These are phyloP conservation scores for Daedaleopsis sinensis DNA, from an alignment of 768 basidiomycete species.

Conservation along the genomic window DNA sequence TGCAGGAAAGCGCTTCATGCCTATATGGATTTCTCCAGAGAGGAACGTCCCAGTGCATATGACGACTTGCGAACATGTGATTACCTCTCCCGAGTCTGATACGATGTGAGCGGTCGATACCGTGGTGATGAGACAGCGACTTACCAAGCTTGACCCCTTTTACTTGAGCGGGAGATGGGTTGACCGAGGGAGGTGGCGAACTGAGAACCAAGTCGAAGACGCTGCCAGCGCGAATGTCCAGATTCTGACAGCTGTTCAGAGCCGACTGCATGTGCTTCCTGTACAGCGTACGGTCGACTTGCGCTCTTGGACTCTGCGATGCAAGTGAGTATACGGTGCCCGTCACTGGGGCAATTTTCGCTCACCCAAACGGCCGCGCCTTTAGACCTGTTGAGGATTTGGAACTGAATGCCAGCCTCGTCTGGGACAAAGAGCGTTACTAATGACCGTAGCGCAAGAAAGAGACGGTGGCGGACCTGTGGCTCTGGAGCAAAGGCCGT, in stretches of 20 bases:
- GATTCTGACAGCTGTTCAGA: slow-evolving; percentile 64
- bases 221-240: slow-evolving; percentile 71
- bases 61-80: slow-evolving; percentile 80
- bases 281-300: slow-evolving; percentile 86
- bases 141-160: slow-evolving; percentile 70
- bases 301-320: slow-evolving; percentile 85
- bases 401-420: slow-evolving; percentile 87
- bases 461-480: slow-evolving; percentile 53
- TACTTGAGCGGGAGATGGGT: slow-evolving; percentile 31
- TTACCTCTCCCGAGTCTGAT: slow-evolving; percentile 72
- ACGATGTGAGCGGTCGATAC: not conserved
- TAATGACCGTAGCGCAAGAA: not conserved
- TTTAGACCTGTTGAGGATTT: slow-evolving; percentile 81
- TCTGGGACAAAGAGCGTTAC: slow-evolving; percentile 46
- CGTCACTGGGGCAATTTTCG: not conserved
- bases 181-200: slow-evolving; percentile 35
- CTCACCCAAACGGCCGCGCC: slow-evolving; percentile 89
- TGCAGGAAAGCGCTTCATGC: slow-evolving; percentile 75
- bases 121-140: slow-evolving; percentile 1
- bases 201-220: slow-evolving; percentile 81
- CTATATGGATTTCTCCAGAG: slow-evolving; percentile 91
- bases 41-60: slow-evolving; percentile 93
- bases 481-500: slow-evolving; percentile 83
- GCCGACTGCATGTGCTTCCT: slow-evolving; percentile 79
- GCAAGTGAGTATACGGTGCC: not conserved